These are phyloP conservation scores for Cucurbita pepo DNA, from an alignment of 306 rosid genomes.

Conservation along the genomic window DNA sequence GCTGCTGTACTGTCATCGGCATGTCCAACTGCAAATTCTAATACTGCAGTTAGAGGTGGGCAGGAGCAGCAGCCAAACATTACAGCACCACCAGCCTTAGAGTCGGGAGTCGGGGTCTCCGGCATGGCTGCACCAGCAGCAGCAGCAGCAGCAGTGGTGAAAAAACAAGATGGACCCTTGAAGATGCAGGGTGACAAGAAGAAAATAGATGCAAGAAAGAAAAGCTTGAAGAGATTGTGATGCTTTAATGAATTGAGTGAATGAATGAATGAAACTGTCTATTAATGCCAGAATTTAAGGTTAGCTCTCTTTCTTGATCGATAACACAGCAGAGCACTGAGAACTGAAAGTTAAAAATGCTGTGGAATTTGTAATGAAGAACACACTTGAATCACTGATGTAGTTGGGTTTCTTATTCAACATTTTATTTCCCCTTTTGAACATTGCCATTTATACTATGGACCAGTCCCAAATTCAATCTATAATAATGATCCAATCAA, in stretches of 20 bases:
- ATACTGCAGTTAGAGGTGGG: slow-evolving; percentile 19
- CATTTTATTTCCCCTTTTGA: background rate
- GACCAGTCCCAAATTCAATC: too few relatives aligned
- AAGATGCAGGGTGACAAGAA: slow-evolving; percentile 80
- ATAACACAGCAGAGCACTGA: background rate
- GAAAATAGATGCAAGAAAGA: slow-evolving; percentile 95
- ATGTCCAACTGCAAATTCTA: slow-evolving; percentile 23
- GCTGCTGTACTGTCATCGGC: slow-evolving; percentile 35
- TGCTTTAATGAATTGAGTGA: background rate
- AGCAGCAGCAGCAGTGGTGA: slow-evolving; percentile 20
- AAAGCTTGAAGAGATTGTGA: slow-evolving; percentile 90
- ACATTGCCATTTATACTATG: background rate
- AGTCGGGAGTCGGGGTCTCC: slow-evolving; percentile 19
- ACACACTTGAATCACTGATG: background rate
- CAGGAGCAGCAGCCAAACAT: slow-evolving; percentile 22
- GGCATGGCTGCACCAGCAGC: slow-evolving; percentile 15
- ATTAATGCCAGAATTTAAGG: background rate
- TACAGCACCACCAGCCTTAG: slow-evolving; percentile 10
- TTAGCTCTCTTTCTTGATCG: background rate
- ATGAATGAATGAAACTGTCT: background rate
- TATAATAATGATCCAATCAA: too few relatives aligned
- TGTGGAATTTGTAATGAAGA: background rate
- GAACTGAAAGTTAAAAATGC: background rate
- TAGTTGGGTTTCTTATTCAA: background rate
- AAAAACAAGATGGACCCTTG: slow-evolving; percentile 39